phyloP scores from a whole-genome alignment of 768 basidiomycete species.

The Boletus coccyginus region DNA sequence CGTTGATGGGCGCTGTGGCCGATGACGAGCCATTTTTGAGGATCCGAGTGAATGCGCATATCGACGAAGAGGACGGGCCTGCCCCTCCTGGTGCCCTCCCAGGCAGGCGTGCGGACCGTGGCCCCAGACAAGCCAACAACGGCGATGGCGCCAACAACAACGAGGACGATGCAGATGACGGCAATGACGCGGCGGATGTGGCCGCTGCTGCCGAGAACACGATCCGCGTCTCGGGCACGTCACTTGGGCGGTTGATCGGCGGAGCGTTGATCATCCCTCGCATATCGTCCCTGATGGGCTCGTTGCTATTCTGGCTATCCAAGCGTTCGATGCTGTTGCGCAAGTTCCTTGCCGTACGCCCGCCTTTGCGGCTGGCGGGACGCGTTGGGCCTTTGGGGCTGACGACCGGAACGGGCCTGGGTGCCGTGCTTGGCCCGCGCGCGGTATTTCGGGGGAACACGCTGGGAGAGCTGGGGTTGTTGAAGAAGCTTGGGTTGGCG shows the following conservation, averaged over 20 bases:
- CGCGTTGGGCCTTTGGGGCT: conserved; percentile 19
- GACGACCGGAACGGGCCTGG: conserved; percentile 4
- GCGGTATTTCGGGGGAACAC: conserved; percentile 18
- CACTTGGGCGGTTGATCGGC: conserved; percentile 63
- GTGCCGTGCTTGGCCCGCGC: conserved; percentile 4
- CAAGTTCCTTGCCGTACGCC: conserved; percentile 23
- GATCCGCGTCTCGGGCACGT: conserved; percentile 54
- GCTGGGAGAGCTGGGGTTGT: conserved; percentile 12
- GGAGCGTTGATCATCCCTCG: conserved; percentile 69
- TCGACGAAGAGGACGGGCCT: conserved; percentile 27
- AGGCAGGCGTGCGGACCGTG: conserved; percentile 10
- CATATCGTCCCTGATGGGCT: conserved; percentile 65
- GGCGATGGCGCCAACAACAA: neutral
- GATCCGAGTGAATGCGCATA: conserved; percentile 32
- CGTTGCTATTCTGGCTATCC: conserved; percentile 54
- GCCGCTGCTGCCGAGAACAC: conserved; percentile 57
- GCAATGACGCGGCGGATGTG: conserved; percentile 24
- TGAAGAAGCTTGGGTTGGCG: conserved; percentile 26
- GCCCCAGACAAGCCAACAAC: conserved; percentile 14
- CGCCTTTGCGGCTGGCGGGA: conserved; percentile 7
- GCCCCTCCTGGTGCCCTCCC: conserved; percentile 13
- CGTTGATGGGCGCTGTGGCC: conserved; percentile 19
- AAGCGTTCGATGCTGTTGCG: conserved; percentile 30
- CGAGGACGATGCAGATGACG: conserved; percentile 12
- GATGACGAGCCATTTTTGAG: conserved; percentile 32